phyloP scores from a whole-genome alignment of 1,139 yeast genomes.

The Zygotorulaspora mrakii region DNA sequence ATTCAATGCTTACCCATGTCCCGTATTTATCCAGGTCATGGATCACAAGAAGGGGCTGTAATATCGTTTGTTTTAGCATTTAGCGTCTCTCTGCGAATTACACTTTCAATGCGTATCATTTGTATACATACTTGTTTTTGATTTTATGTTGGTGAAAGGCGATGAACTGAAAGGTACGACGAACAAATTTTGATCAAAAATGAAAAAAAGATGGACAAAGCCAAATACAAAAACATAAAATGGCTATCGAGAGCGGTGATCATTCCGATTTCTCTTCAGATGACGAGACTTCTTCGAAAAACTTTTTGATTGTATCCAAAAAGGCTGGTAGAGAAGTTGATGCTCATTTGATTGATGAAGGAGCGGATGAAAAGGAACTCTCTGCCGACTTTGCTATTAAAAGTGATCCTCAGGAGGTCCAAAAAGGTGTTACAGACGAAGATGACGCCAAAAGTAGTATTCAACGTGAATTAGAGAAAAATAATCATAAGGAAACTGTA shows the following conservation, averaged over 20 bases:
- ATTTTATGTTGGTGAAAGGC: too few species aligned
- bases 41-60: too few species aligned
- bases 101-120: too few species aligned
- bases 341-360: slow-evolving; percentile 8
- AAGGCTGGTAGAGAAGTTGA: slow-evolving; percentile 11
- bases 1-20: too few species aligned
- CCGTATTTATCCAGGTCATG: too few species aligned
- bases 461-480: slow-evolving; percentile 17
- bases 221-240: neutral
- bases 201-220: neutral
- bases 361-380: slow-evolving; percentile 15
- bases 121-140: too few species aligned
- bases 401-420: too few species aligned
- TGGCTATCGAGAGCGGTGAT: slow-evolving; percentile 13
- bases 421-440: slow-evolving; percentile 16
- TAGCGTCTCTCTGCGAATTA: too few species aligned
- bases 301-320: slow-evolving; percentile 26
- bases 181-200: neutral
- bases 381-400: slow-evolving; percentile 7
- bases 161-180: too few species aligned
- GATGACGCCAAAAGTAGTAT: slow-evolving; percentile 5
- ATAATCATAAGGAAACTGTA: slow-evolving; percentile 29
- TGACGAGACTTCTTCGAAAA: slow-evolving; percentile 18
- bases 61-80: too few species aligned
- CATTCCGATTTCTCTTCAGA: slow-evolving; percentile 29